phyloP scores from a whole-genome alignment of 352 stramenopile species.

The Globisporangium splendens region DNA sequence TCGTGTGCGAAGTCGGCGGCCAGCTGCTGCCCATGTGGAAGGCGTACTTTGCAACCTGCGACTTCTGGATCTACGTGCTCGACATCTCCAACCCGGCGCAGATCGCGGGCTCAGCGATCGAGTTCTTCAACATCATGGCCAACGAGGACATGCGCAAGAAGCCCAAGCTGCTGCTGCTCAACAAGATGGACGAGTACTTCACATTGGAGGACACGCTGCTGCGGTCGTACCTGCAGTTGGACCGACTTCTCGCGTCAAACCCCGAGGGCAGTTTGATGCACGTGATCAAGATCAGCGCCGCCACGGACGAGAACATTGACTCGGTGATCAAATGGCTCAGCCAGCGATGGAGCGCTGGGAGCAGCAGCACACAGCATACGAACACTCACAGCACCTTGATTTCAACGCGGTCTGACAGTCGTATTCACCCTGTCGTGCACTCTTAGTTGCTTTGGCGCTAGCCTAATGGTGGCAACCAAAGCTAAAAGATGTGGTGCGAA shows the following conservation, averaged over 20 bases:
- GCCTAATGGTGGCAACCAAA: background rate
- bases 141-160: slow-evolving; percentile 52
- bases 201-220: slow-evolving; percentile 47
- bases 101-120: slow-evolving; percentile 42
- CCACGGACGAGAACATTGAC: slow-evolving; percentile 56
- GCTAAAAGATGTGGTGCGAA: too few species aligned
- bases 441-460: too few species aligned
- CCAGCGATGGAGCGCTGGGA: slow-evolving; percentile 14
- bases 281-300: slow-evolving; percentile 57
- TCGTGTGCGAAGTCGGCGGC: slow-evolving; percentile 59
- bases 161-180: slow-evolving; percentile 63
- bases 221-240: slow-evolving; percentile 47
- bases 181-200: slow-evolving; percentile 56
- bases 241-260: slow-evolving; percentile 32
- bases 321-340: slow-evolving; percentile 54
- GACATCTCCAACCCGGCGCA: slow-evolving; percentile 53
- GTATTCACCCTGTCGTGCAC: slow-evolving; percentile 28
- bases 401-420: slow-evolving; percentile 4
- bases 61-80: slow-evolving; percentile 73
- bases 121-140: slow-evolving; percentile 64
- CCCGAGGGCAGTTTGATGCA: slow-evolving; percentile 32
- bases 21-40: slow-evolving; percentile 74
- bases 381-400: background rate
- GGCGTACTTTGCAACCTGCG: slow-evolving; percentile 55
- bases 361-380: background rate